Evolutionary conservation across 495 filamentous ascomycete genomes (phyloP).

Genomic region (Tuber melanosporum): DNA sequence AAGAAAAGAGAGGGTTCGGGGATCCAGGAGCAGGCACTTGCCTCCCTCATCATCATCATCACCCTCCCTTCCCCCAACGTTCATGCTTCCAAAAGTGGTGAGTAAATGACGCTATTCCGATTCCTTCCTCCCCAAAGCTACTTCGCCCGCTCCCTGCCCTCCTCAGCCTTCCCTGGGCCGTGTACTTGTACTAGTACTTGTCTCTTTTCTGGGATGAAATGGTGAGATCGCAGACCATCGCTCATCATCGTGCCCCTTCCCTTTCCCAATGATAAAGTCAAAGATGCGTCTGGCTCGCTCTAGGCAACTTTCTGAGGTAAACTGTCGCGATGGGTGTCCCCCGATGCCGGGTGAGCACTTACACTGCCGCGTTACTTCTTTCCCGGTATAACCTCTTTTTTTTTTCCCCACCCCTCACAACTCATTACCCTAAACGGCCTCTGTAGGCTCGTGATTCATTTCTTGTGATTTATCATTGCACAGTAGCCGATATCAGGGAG

Average conservation of each 20-base stretch:
- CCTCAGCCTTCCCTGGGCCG: background rate
- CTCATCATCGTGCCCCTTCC: background rate
- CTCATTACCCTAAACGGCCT: background rate
- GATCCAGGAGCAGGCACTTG: background rate
- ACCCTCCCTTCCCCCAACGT: background rate
- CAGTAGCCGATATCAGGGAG: background rate
- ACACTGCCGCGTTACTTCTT: constrained; percentile 5
- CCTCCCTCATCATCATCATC: background rate
- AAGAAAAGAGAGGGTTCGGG: background rate
- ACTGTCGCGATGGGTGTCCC: background rate
- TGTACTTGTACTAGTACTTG: background rate
- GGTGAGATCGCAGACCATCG: constrained; percentile 5
- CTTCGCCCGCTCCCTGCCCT: background rate
- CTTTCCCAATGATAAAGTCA: background rate
- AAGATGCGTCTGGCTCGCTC: background rate
- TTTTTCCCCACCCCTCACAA: background rate
- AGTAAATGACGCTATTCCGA: background rate
- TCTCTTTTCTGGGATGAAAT: background rate
- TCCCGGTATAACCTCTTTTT: background rate
- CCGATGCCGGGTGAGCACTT: background rate
- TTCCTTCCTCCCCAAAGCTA: background rate
- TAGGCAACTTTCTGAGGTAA: background rate
- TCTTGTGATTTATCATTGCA: background rate
- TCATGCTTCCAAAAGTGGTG: background rate
- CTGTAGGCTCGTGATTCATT: background rate